Conservation (phyloP, 1,139 yeast genomes). For the Geotrichum europaeum region DNA sequence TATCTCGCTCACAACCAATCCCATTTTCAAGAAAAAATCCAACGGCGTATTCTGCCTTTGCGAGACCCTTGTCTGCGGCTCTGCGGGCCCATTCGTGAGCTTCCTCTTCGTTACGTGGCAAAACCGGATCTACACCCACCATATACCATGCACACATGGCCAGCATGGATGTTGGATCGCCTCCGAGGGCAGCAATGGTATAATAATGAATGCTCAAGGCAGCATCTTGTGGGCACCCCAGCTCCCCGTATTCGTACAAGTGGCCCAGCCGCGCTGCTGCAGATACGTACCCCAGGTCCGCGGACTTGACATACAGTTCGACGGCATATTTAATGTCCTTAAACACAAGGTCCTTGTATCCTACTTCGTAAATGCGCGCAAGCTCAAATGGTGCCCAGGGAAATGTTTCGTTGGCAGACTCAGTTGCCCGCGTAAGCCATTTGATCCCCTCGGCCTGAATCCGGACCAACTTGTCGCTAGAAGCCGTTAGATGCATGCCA, state of each 20-base stretch:
- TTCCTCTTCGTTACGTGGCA: slow-evolving; percentile 73
- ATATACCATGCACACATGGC: slow-evolving; percentile 96
- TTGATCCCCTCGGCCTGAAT: slow-evolving; percentile 82
- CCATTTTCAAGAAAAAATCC: slow-evolving; percentile 86
- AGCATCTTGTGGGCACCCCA: slow-evolving; percentile 71
- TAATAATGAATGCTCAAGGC: slow-evolving; percentile 87
- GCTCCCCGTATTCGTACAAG: slow-evolving; percentile 75
- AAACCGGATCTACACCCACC: slow-evolving; percentile 78
- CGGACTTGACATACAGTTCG: slow-evolving; percentile 82
- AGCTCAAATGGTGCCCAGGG: slow-evolving; percentile 92
- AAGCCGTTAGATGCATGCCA: slow-evolving; percentile 47
- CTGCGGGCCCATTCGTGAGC: slow-evolving; percentile 92
- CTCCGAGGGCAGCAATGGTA: slow-evolving; percentile 83
- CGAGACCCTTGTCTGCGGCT: slow-evolving; percentile 67
- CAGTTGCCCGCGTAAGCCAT: slow-evolving; percentile 86
- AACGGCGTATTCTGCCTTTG: slow-evolving; percentile 82
- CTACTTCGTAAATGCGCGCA: slow-evolving; percentile 76
- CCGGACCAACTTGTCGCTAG: slow-evolving; percentile 34
- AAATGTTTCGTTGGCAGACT: slow-evolving; percentile 74
- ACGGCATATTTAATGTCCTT: slow-evolving; percentile 79
- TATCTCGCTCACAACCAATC: slow-evolving; percentile 66
- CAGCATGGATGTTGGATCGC: slow-evolving; percentile 88
- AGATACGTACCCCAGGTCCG: slow-evolving; percentile 78
- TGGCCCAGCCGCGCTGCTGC: slow-evolving; percentile 77
- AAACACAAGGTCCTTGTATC: slow-evolving; percentile 81